Percentiles rank a stretch among this genome's conserved stretches.
phyloP scores from a whole-genome alignment of 2,329 filamentous ascomycete species.

The Talaromyces sp. region DNA sequence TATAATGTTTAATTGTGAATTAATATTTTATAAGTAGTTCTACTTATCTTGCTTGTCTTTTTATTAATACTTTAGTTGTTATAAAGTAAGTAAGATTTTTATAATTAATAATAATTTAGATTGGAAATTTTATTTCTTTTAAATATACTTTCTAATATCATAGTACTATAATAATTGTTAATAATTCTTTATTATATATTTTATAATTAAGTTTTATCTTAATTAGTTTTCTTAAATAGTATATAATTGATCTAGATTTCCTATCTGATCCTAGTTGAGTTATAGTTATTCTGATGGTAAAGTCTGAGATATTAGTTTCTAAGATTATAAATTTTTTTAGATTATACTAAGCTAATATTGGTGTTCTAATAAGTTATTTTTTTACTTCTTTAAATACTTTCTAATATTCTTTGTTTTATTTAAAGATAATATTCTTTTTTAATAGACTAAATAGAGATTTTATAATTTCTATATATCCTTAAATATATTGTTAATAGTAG shows the following conservation, averaged over 20 bases:
- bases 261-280: not conserved
- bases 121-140: not conserved
- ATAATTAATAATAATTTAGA: slow-evolving; percentile 1
- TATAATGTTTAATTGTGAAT: not conserved
- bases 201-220: slow-evolving; percentile 2
- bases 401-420: not conserved
- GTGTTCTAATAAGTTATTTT: not conserved
- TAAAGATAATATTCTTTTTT: not conserved
- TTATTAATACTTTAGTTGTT: not conserved
- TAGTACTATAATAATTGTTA: slow-evolving; percentile 2
- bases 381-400: too few relatives aligned
- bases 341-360: not conserved
- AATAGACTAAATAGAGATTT: not conserved
- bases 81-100: slow-evolving; percentile 2
- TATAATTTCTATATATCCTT: not conserved
- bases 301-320: not conserved
- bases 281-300: not conserved
- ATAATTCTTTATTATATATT: slow-evolving; percentile 8
- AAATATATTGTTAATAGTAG: not conserved
- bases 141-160: slow-evolving; percentile 6
- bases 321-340: not conserved
- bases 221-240: slow-evolving; percentile 5
- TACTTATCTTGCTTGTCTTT: not conserved
- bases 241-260: slow-evolving; percentile 2
- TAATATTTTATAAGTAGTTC: not conserved